A percentile compares a stretch with the other conserved stretches of the same genome.
These are phyloP conservation scores for Eutrema heterophyllum DNA, from an alignment of 345 rosid species.

Conservation along the genomic window DNA sequence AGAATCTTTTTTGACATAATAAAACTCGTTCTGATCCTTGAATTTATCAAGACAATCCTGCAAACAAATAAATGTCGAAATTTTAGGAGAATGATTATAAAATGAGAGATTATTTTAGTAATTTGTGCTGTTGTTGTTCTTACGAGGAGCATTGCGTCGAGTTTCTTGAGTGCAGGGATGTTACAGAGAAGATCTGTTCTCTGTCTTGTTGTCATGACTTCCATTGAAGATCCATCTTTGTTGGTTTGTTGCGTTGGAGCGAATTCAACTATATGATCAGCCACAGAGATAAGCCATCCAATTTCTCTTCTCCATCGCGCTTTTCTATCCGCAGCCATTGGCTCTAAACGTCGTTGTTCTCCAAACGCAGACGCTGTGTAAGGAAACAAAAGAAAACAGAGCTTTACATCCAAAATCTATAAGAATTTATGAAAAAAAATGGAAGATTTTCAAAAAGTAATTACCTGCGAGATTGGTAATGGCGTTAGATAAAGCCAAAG, in stretches of 20 bases:
- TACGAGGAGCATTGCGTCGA: conserved; percentile 92
- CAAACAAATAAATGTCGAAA: neutral
- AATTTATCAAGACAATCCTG: conserved; percentile 84
- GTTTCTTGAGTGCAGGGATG: conserved; percentile 89
- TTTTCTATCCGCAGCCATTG: conserved; percentile 57
- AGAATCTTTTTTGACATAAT: conserved; percentile 58
- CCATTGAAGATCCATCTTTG: conserved; percentile 54
- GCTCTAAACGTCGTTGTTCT: conserved; percentile 49
- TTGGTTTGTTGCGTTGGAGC: conserved; percentile 57
- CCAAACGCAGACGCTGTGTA: conserved; percentile 44
- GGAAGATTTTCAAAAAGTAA: neutral
- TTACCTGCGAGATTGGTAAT: conserved; percentile 48
- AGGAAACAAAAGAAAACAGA: neutral
- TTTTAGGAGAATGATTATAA: neutral
- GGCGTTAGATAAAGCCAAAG: conserved; percentile 63
- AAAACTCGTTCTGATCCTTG: conserved; percentile 65
- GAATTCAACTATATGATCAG: conserved; percentile 68
- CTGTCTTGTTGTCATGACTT: conserved; percentile 82
- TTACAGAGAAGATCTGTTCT: conserved; percentile 83
- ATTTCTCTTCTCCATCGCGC: conserved; percentile 61
- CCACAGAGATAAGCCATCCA: conserved; percentile 64
- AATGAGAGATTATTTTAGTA: neutral
- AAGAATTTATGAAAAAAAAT: neutral
- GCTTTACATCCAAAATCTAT: neutral
- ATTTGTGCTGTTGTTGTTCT: conserved; percentile 26